A percentile compares a stretch with the other conserved stretches of the same genome.
Evolutionary conservation across 129 eudicot species (phyloP).

Genomic region (Flaveria brownii): DNA sequence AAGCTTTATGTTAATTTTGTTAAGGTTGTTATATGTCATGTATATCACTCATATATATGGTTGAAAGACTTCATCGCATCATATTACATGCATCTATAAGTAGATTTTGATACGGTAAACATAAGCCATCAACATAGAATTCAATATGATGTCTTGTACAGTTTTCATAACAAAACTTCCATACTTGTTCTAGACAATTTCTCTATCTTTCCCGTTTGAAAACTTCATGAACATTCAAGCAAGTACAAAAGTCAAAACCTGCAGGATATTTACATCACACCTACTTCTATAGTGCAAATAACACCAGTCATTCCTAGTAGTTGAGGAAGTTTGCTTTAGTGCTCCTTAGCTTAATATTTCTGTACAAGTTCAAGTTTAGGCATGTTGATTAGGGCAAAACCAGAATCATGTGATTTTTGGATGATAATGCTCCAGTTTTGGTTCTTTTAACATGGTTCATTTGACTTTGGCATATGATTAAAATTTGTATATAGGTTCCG

Average conservation of each 20-base stretch:
- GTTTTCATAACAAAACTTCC: no score
- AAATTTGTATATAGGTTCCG: background rate
- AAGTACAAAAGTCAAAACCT: no score
- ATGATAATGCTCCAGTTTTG: slow-evolving; percentile 5
- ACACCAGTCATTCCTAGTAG: background rate
- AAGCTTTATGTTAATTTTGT: background rate
- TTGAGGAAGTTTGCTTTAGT: background rate
- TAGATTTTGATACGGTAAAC: background rate
- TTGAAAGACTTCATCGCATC: background rate
- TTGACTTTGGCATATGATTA: background rate
- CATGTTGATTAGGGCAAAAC: background rate
- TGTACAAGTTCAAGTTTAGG: background rate
- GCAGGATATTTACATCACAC: no score
- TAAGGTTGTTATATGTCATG: background rate
- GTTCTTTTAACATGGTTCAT: background rate
- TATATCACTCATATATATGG: background rate
- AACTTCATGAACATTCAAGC: no score
- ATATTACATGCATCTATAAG: background rate
- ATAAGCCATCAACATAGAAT: no score
- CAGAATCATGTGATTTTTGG: background rate
- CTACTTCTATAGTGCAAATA: background rate
- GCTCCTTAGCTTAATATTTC: background rate
- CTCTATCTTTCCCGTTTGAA: no score
- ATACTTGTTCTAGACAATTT: no score
- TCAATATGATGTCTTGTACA: no score